phyloP scores from a whole-genome alignment of 306 rosid species.

The Acacia melanoxylon region DNA sequence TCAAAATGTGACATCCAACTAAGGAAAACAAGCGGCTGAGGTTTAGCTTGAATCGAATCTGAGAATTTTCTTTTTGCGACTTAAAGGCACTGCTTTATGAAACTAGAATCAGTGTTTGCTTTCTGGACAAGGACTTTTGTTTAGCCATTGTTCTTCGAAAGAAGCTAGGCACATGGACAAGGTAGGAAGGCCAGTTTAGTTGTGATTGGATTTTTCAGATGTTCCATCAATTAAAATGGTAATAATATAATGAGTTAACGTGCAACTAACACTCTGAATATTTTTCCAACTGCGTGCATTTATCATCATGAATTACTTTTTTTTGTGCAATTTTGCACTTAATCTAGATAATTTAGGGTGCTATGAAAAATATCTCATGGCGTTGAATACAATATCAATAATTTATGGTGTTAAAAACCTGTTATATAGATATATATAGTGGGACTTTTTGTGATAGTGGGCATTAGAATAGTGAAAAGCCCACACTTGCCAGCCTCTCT shows the following conservation, averaged over 20 bases:
- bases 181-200: not conserved
- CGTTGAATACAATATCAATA: no score
- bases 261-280: fast-evolving
- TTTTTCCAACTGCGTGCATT: fast-evolving
- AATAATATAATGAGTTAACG: no score
- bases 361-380: no score
- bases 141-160: no score
- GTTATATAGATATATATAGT: not conserved
- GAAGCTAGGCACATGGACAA: no score
- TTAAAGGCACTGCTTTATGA: not conserved
- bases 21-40: not conserved
- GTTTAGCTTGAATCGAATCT: not conserved
- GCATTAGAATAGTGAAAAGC: not conserved
- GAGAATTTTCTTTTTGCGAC: not conserved
- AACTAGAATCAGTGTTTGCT: not conserved
- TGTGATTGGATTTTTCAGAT: not conserved
- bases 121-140: no score
- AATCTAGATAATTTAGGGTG: no score
- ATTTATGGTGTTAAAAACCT: no score
- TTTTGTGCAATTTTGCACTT: no score
- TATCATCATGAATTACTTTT: no score
- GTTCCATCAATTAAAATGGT: not conserved
- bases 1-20: not conserved
- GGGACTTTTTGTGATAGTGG: not conserved
- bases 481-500: not conserved